Evolutionary conservation across 2,329 filamentous ascomycete species (phyloP).

Genomic region (Hypoxylon sp.): DNA sequence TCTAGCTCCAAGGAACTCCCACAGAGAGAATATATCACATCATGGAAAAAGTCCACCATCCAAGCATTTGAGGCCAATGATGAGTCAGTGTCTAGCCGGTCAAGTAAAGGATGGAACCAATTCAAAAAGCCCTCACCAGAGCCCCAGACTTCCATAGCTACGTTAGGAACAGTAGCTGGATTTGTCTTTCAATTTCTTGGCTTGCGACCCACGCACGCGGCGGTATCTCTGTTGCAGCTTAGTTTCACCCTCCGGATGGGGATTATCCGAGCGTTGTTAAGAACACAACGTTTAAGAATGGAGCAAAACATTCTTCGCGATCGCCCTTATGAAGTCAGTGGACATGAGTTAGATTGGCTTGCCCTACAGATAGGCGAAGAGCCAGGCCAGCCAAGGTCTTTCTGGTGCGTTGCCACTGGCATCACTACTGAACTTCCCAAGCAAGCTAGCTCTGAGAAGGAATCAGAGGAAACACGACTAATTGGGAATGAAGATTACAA

Average conservation of each 20-base stretch:
- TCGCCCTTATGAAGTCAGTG: not conserved
- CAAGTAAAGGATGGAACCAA: too few species aligned
- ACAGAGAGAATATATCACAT: not conserved
- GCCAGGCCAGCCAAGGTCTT: too few species aligned
- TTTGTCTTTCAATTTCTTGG: not conserved
- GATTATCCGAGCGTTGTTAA: not conserved
- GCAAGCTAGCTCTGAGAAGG: too few species aligned
- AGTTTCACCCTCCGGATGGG: not conserved
- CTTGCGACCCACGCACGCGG: not conserved
- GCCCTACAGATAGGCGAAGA: not conserved
- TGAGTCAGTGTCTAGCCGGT: too few species aligned
- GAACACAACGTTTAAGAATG: not conserved
- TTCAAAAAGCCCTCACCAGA: not conserved
- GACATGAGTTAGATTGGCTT: not conserved
- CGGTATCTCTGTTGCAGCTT: not conserved
- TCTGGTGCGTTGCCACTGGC: too few species aligned
- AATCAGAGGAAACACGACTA: too few species aligned
- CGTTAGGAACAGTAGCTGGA: not conserved
- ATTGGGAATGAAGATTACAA: too few species aligned
- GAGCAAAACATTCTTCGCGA: not conserved
- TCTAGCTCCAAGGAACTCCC: not conserved
- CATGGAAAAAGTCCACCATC: too few species aligned
- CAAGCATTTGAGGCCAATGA: not conserved
- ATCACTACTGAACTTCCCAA: too few species aligned
- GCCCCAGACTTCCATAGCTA: not conserved